Percentiles rank a stretch among this genome's conserved stretches.
Conservation (phyloP, 2,329 filamentous ascomycete genomes). For the Penicillium psychrosexuale region DNA sequence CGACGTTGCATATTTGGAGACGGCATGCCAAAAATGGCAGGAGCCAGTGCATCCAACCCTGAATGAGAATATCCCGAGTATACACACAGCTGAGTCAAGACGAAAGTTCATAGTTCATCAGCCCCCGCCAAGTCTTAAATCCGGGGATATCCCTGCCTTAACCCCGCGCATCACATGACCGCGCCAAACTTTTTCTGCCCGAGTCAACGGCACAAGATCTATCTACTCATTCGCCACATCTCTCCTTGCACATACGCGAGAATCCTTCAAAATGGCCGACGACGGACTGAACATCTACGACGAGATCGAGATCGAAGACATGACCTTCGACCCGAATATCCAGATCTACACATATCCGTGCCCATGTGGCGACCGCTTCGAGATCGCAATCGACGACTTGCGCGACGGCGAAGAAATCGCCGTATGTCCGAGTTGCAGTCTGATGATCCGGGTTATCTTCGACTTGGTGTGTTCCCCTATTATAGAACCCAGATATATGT, state of each 20-base stretch:
- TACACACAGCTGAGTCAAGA: background rate
- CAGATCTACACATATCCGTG: slow-evolving; percentile 96
- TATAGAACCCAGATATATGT: background rate
- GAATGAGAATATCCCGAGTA: background rate
- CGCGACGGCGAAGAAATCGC: slow-evolving; percentile 88
- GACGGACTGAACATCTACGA: slow-evolving; percentile 78
- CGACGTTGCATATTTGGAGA: background rate
- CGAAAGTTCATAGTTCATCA: background rate
- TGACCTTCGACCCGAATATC: slow-evolving; percentile 79
- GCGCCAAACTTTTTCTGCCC: slow-evolving; percentile 22
- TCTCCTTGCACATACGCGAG: background rate
- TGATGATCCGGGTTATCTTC: slow-evolving; percentile 95
- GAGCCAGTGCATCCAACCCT: too few species aligned
- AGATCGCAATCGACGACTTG: slow-evolving; percentile 81
- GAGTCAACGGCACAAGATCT: slow-evolving; percentile 2
- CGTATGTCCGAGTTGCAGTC: slow-evolving; percentile 94
- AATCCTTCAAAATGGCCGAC: slow-evolving; percentile 54
- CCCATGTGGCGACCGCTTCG: slow-evolving; percentile 94
- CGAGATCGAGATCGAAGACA: slow-evolving; percentile 98
- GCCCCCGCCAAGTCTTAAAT: background rate
- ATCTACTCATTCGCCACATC: slow-evolving; percentile 2
- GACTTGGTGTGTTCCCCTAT: slow-evolving; percentile 61
- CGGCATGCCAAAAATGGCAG: background rate
- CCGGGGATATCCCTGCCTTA: slow-evolving; percentile 4
- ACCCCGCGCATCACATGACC: slow-evolving; percentile 30